These are phyloP conservation scores for Talaromyces sp. DNA, from an alignment of 2,329 filamentous ascomycete species.

Conservation along the genomic window DNA sequence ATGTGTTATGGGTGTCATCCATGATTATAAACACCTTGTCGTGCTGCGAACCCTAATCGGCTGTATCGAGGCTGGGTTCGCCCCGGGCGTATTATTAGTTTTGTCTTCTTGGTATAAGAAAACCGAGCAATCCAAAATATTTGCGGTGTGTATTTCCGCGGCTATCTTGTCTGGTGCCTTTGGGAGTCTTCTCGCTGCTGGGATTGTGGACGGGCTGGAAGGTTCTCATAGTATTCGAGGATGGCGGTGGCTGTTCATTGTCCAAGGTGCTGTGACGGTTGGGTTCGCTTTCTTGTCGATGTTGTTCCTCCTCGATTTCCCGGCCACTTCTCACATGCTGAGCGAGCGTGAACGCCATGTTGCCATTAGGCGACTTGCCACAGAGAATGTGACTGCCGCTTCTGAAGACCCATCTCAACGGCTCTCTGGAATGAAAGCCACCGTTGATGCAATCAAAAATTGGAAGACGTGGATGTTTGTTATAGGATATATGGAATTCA, in stretches of 20 bases:
- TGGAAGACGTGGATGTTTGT: conserved; percentile 2
- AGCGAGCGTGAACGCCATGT: not conserved
- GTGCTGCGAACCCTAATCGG: conserved; percentile 24
- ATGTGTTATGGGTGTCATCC: conserved; percentile 20
- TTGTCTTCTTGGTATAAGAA: conserved; percentile 31
- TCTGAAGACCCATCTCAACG: not conserved
- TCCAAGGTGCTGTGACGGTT: conserved; percentile 21
- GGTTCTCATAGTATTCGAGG: conserved; percentile 18
- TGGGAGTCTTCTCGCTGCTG: conserved; percentile 22
- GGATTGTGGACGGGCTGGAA: conserved; percentile 19
- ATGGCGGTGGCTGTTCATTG: conserved; percentile 28
- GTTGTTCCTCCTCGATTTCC: conserved; percentile 23
- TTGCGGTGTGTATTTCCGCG: conserved; percentile 19
- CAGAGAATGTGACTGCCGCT: not conserved
- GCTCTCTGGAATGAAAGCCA: not conserved
- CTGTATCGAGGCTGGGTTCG: conserved; percentile 26
- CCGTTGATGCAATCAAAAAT: not conserved
- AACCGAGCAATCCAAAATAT: conserved; percentile 21
- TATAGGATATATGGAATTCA: not conserved
- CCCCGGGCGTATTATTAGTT: conserved; percentile 30
- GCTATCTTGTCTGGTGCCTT: conserved; percentile 19
- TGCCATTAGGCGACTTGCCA: not conserved
- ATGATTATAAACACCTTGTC: conserved; percentile 22
- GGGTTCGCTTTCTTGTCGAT: conserved; percentile 48
- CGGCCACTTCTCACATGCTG: not conserved